Base-by-base conservation (phyloP, 208 protist genomes). In the Naegleria fowleri region DNA sequence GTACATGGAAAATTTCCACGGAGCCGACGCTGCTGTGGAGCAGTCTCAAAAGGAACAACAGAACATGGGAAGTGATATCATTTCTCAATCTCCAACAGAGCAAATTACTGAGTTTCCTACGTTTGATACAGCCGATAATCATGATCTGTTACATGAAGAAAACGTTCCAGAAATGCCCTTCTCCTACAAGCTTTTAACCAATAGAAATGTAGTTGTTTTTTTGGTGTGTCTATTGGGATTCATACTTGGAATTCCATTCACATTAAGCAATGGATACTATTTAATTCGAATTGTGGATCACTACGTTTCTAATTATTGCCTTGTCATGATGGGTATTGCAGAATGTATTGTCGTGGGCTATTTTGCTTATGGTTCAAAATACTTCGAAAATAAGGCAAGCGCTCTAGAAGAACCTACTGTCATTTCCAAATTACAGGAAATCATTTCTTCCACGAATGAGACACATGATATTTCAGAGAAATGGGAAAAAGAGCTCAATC, bases 311-410 rank as follows among this genome's bases (percentile, higher is more conserved):
- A 19, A 52, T 15, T 88, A 88, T 58, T 88, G 84, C 33, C n/a
- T 88, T 13, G n/a, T 58, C 6, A 19, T 52, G 13, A 38, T 58
- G 11, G 84, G 41, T 16, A 16, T 88, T 19, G 13, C 25, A 25
- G 84, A 88, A 38, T 88, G 84, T 88, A 58, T 88, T 58, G 43
- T 88, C 19, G 39, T 88, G 19, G 84, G 84, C 5, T 88, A 58
- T 33, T 88, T 51, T 67, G 55, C 55, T 22, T 67, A 29, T 19
- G 55, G 55, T 22, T 29, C 19, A 3, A 67, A 67, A 67, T 29
- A 29, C 2, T 67, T 67, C 19, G 55, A 67, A 67, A 67, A 29
- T 67, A 2, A 67, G 1, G 11, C 19, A 2, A 67, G 55, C 19
- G 55, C 4, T 29, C 22, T 67, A 0, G 55, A 67, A 67, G 55